Evolutionary conservation across 78 protist genomes (phyloP).

Genomic region (Emiliania huxleyi): DNA sequence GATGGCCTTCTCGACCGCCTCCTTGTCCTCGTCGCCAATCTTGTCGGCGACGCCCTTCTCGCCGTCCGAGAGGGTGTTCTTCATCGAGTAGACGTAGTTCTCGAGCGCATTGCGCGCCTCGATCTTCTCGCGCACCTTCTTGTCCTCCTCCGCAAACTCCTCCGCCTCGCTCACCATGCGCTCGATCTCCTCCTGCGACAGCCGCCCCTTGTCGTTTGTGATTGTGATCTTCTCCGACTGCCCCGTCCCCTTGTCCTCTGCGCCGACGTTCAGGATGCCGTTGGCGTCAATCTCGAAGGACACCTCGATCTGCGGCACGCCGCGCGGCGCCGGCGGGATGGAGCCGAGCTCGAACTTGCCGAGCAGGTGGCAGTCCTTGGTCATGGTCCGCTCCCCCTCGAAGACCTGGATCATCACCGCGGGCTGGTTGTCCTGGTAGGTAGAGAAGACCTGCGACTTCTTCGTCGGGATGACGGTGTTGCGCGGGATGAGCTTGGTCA

Average conservation of each 20-base stretch:
- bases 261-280: constrained; percentile 90
- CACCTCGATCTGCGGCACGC: constrained; percentile 94
- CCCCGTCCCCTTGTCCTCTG: constrained; percentile 96
- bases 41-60: constrained; percentile 85
- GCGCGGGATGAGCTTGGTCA: constrained; percentile 84
- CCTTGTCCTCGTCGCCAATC: constrained; percentile 90
- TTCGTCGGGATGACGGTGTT: constrained; percentile 95
- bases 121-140: constrained; percentile 43
- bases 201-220: constrained; percentile 90
- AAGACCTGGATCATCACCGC: constrained; percentile 95
- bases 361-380: constrained; percentile 92
- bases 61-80: constrained; percentile 1
- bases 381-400: constrained; percentile 99
- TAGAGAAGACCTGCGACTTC: constrained; percentile 92
- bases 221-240: constrained; percentile 88
- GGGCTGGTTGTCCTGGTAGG: constrained; percentile 98
- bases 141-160: constrained; percentile 64
- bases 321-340: constrained; percentile 95
- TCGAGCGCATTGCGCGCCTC: background rate
- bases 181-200: constrained; percentile 88
- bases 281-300: constrained; percentile 91
- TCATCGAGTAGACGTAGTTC: background rate
- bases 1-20: constrained; percentile 33
- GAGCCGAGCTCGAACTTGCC: constrained; percentile 92
- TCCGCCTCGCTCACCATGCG: constrained; percentile 94